Percentiles rank a stretch among this genome's conserved stretches.
These are phyloP conservation scores for Fusarium siculi DNA, from an alignment of 2,329 filamentous ascomycete species.

Conservation along the genomic window DNA sequence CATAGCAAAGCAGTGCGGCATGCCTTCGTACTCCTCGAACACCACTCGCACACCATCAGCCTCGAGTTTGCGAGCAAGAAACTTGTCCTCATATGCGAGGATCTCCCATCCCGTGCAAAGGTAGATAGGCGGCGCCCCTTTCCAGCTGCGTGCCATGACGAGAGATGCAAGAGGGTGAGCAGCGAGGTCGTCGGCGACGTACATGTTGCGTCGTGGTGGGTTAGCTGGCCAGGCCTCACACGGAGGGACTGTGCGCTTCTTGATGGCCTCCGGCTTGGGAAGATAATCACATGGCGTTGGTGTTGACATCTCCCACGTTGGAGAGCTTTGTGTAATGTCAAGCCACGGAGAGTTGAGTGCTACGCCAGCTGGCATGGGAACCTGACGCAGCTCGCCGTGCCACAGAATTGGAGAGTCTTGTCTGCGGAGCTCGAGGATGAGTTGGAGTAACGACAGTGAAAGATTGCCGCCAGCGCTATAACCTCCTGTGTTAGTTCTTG, in stretches of 20 bases:
- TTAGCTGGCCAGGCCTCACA: constrained; percentile 68
- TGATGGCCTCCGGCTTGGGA: constrained; percentile 59
- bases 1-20: constrained; percentile 80
- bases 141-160: constrained; percentile 69
- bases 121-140: constrained; percentile 71
- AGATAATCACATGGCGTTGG: constrained; percentile 53
- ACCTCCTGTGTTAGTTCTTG: constrained; percentile 18
- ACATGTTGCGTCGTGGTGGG: constrained; percentile 65
- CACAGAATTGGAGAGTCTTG: constrained; percentile 62
- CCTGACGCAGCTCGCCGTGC: constrained; percentile 65
- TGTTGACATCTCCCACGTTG: constrained; percentile 43
- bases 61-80: constrained; percentile 66
- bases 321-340: constrained; percentile 71
- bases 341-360: constrained; percentile 75
- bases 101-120: constrained; percentile 77
- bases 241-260: constrained; percentile 46
- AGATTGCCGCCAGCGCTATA: constrained; percentile 78
- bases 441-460: constrained; percentile 72
- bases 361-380: constrained; percentile 75
- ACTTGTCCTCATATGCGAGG: constrained; percentile 73
- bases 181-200: constrained; percentile 63
- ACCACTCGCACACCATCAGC: constrained; percentile 68
- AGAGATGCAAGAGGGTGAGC: constrained; percentile 76
- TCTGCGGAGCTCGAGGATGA: constrained; percentile 71
- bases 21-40: constrained; percentile 80